Percentiles rank a stretch among this genome's conserved stretches.
phyloP scores from a whole-genome alignment of 352 stramenopile species.

The Globisporangium takayamanum region DNA sequence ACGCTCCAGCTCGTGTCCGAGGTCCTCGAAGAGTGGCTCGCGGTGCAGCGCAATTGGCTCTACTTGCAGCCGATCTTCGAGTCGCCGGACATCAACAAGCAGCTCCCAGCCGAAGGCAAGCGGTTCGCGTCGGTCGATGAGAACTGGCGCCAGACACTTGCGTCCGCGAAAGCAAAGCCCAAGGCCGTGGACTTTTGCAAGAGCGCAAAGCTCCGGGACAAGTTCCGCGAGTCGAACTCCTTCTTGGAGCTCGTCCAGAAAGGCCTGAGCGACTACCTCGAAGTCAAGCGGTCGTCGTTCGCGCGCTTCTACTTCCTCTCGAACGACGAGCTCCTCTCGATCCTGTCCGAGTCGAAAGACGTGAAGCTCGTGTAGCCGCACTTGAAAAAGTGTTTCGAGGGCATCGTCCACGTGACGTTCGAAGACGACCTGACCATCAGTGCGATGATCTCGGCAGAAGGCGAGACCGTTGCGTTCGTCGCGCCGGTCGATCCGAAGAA shows the following conservation, averaged over 20 bases:
- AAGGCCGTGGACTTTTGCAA: conserved; percentile 92
- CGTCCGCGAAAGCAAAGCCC: conserved; percentile 80
- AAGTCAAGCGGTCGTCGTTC: conserved; percentile 90
- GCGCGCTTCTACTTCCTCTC: conserved; percentile 92
- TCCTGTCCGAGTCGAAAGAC: conserved; percentile 91
- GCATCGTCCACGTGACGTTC: conserved; percentile 87
- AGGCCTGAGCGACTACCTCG: conserved; percentile 88
- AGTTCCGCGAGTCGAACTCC: conserved; percentile 92
- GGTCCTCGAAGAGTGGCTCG: conserved; percentile 92
- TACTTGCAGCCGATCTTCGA: conserved; percentile 96
- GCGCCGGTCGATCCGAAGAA: conserved; percentile 83
- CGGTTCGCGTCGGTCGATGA: conserved; percentile 94
- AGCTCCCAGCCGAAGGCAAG: conserved; percentile 92
- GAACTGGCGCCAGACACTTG: conserved; percentile 91
- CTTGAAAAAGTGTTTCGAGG: conserved; percentile 94
- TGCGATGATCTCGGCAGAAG: conserved; percentile 90
- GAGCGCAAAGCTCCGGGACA: conserved; percentile 88
- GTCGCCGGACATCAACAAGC: conserved; percentile 95
- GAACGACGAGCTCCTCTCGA: conserved; percentile 92
- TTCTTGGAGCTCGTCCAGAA: conserved; percentile 93
- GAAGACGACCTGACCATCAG: conserved; percentile 88
- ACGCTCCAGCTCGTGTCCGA: conserved; percentile 90
- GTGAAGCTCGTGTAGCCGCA: conserved; percentile 91
- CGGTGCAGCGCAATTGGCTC: conserved; percentile 93
- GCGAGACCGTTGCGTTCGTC: conserved; percentile 83